Evolutionary conservation across 1,139 yeast species (phyloP), one percentile per base, ranked within the genome.

Genomic region (Lodderomyces pseudojiufengensis): DNA sequence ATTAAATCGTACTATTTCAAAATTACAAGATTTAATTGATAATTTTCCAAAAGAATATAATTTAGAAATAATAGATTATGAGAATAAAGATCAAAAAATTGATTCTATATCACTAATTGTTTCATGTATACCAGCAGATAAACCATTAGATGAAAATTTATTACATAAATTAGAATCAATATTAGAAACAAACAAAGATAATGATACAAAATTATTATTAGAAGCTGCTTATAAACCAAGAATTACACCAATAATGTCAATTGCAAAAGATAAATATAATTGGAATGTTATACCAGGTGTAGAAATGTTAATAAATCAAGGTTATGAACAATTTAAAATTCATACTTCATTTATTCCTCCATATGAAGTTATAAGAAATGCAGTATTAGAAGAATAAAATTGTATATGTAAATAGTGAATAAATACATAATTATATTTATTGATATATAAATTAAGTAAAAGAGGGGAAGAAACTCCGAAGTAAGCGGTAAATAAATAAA

Each of bases 151-250:
- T 45, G 66, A 59, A 1, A 49, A 46, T 2, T 60, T 85, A 29
- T 49, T 74, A 39, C 58, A 59, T 11, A 72, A 71, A 39, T 55
- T 82, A 26, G 74, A 75, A 40, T 50, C 59, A 12, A 21, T 37
- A 13, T 53, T 78, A 24, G 67, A 86, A 46, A 44, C 60, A 28
- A 67, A 62, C 36, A 75, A 75, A 3, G 31, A 39, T 11, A 48
- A 56, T 25, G 41, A 38, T 24, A 41, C 41, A 3, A 65, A 70
- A 40, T 56, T 59, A 3, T 82, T 92, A 31, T 63, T 92, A 39
- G 98, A 92, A 50, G 97, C 97, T 26, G 95, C 97, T 15, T 92
- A 92, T 66, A 87, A 86, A 57, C 97, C 97, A 13, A 64, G 76
- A 27, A 69, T 80, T 10, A 90, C 97, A 0, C 94, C 95, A 7